These are phyloP conservation scores for Pichia californica DNA, from an alignment of 805 yeast species.

Conservation along the genomic window DNA sequence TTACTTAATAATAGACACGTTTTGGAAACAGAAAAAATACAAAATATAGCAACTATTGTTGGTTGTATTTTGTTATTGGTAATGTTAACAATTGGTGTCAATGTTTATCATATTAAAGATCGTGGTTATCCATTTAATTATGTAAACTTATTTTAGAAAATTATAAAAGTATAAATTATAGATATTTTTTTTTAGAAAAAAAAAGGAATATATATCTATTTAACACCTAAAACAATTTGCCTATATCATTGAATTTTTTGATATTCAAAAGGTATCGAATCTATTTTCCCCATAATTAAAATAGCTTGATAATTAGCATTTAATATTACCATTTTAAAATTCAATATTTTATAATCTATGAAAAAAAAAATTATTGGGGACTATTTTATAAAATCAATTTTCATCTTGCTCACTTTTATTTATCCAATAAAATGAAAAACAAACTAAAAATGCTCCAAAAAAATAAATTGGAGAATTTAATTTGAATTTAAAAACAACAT, in stretches of 20 bases:
- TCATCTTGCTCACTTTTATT: slow-evolving; percentile 75
- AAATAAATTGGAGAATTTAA: slow-evolving; percentile 56
- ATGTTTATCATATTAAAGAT: slow-evolving; percentile 41
- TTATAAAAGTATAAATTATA: no score
- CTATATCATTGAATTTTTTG: no score
- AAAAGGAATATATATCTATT: no score
- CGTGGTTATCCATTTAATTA: slow-evolving; percentile 41
- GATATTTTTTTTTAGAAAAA: no score
- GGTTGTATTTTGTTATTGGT: slow-evolving; percentile 3
- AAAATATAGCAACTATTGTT: neutral
- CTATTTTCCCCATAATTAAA: no score
- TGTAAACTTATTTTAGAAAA: slow-evolving; percentile 10
- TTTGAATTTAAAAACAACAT: slow-evolving; percentile 64
- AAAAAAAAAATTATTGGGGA: no score
- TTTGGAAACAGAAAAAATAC: neutral
- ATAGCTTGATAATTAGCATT: no score
- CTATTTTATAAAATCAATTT: no score
- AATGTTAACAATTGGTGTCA: slow-evolving; percentile 19
- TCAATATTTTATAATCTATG: no score
- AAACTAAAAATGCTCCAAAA: slow-evolving; percentile 74
- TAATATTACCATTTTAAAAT: no score
- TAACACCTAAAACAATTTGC: no score
- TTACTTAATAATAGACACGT: slow-evolving; percentile 28
- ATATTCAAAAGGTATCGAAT: no score
- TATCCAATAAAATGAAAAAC: slow-evolving; percentile 75